Evolutionary conservation across 2,329 filamentous ascomycete species (phyloP), one percentile per base, ranked within the genome.

Genomic region (Septoria petroselini): DNA sequence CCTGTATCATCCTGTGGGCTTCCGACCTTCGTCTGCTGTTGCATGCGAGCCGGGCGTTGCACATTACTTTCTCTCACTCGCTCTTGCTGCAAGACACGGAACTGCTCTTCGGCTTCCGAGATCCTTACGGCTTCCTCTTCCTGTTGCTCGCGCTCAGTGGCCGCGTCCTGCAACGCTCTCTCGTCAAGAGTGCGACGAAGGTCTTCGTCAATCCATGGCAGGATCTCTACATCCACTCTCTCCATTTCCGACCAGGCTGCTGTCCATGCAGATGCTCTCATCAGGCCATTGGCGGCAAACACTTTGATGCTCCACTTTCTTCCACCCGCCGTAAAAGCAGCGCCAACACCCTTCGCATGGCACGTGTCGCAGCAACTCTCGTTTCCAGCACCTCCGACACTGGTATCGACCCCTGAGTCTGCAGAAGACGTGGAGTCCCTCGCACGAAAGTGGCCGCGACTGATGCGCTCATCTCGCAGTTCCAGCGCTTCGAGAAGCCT

Each of bases 201-300:
- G 1, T 74, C 70, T 0, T 79, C 68, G 14, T 82, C 79, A 8
- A 90, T 77, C 63, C 84, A 80, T 3, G 93, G 86, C 61, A 87
- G 82, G 44, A 98, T 81, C 69, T 97, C 91, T 1, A 95, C 88
- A 64, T 98, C 93, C 0, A 97, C 88, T n/a, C 91, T 81, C 71
- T 98, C 93, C 93, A 98, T 98, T 70, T 97, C 91, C 60, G 82
- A 86, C 91, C 91, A 98, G 51, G 88, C 91, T 2, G 91, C 91
- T 3, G 82, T 81, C 93, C 93, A 98, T 0, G 93, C 91, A 0
- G 89, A 89, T 4, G 88, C 84, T 51, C 84, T 82, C 88, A 98
- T 95, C 40, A 97, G 73, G 0, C 93, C 93, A 68, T 97, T 98
- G 44, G 90, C 91, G 1, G 93, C 93, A 64, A 91, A 98, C 1